Evolutionary conservation across 352 stramenopile genomes (phyloP).

Genomic region (Nothophytophthora sp.): DNA sequence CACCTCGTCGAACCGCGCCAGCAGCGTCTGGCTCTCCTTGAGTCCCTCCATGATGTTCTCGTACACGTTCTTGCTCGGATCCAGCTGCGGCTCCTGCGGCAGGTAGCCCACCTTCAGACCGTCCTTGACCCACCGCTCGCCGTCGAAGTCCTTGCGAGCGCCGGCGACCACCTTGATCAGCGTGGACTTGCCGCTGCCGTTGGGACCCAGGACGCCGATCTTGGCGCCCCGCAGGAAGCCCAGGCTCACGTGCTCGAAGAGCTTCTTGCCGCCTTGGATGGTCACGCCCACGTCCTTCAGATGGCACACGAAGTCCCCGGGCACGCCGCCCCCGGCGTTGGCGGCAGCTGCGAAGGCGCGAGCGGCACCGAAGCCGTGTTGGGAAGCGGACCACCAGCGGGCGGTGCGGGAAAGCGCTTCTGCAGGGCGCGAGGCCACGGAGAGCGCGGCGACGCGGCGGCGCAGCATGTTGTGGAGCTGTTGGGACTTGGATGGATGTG

Average conservation of each 20-base stretch:
- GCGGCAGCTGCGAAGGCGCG: conserved; percentile 42
- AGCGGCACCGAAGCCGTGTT: conserved; percentile 13
- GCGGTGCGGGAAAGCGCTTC: not conserved
- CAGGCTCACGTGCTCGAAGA: conserved; percentile 80
- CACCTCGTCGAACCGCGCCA: conserved; percentile 85
- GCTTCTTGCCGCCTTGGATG: conserved; percentile 82
- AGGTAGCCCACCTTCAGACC: conserved; percentile 88
- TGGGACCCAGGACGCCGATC: conserved; percentile 95
- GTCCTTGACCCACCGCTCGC: conserved; percentile 87
- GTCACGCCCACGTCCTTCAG: conserved; percentile 73
- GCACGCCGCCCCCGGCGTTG: conserved; percentile 77
- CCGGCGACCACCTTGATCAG: conserved; percentile 97
- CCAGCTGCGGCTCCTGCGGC: conserved; percentile 84
- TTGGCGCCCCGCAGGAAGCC: conserved; percentile 91
- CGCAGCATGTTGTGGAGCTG: conserved; percentile 21
- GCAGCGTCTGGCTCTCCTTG: conserved; percentile 79
- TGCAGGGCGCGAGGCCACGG: conserved; percentile 1
- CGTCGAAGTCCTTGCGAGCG: conserved; percentile 85
- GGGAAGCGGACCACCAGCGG: conserved; percentile 11
- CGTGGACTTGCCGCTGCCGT: conserved; percentile 96
- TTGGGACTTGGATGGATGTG: conserved; percentile 2
- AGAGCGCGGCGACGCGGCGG: conserved; percentile 7
- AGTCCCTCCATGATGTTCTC: conserved; percentile 92
- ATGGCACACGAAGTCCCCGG: conserved; percentile 86
- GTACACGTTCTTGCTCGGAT: conserved; percentile 86